A percentile compares a stretch with the other conserved stretches of the same genome.
These are phyloP conservation scores for Phytophthora macrochlamydospora DNA, from an alignment of 352 stramenopile species.

Conservation along the genomic window DNA sequence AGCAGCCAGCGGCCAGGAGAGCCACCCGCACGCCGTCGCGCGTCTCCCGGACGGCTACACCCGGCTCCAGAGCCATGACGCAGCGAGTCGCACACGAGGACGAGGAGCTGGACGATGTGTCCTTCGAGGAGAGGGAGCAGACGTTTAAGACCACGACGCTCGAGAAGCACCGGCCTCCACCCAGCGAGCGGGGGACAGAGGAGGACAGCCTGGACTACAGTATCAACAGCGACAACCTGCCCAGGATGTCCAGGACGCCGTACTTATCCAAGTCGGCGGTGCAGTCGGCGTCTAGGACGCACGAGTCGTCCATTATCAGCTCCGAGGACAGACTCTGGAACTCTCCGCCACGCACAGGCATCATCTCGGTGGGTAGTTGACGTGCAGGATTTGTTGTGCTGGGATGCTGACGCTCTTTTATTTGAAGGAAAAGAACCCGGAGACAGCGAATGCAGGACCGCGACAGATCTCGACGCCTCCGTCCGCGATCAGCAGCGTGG, in stretches of 20 bases:
- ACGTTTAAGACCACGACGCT: constrained; percentile 82
- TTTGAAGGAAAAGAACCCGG: constrained; percentile 14
- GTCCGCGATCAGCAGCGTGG: constrained; percentile 80
- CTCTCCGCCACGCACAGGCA: constrained; percentile 51
- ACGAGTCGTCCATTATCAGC: constrained; percentile 52
- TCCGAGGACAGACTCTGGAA: constrained; percentile 59
- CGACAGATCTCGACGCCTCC: constrained; percentile 52
- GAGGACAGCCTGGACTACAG: constrained; percentile 66
- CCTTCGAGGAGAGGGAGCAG: constrained; percentile 55
- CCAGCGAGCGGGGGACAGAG: constrained; percentile 24
- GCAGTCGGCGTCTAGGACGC: constrained; percentile 28
- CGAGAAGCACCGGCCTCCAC: constrained; percentile 32
- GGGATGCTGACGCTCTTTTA: constrained; percentile 3
- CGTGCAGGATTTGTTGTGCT: not conserved
- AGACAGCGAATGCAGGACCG: constrained; percentile 19
- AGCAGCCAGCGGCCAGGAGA: constrained; percentile 46
- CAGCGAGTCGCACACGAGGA: constrained; percentile 10
- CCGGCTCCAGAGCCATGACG: constrained; percentile 17
- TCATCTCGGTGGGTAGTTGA: constrained; percentile 47
- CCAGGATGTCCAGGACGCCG: constrained; percentile 67
- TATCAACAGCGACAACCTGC: constrained; percentile 66
- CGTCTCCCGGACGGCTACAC: constrained; percentile 33
- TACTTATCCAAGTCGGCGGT: constrained; percentile 56
- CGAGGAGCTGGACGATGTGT: constrained; percentile 41
- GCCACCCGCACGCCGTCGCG: constrained; percentile 48